Base-by-base conservation (phyloP, 768 basidiomycete species). In the Boletus pseudopeckii region DNA sequence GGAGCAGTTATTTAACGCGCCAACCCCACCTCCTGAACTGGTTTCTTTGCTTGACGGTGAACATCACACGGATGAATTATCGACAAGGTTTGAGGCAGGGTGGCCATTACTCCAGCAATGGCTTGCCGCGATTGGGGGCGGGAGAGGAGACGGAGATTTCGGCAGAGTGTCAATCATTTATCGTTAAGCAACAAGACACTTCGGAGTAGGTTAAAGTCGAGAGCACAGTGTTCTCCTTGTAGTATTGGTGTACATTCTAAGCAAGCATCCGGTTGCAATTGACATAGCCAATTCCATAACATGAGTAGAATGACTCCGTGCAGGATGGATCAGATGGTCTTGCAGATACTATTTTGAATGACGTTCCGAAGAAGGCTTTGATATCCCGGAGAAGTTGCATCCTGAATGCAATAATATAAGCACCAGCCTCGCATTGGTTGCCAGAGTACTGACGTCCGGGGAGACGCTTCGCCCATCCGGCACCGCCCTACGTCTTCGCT, bases 401-500 rank as follows among this genome's bases (percentile, higher is more conserved):
- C n/a, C 96, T 98, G 54, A 38, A 51, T 39, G 40, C 14, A 38
- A 30, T n/a, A 38, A 50, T 48, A 48, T 63, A 22, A 58, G 52
- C 6, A 24, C 26, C 26, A 42, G 36, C 30, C 24, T 52, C 39
- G 22, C 7, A 22, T n/a, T 9, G 32, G 36, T 33, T 36, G 33
- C 20, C 13, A 48, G 64, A n/a, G 42, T 32, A 80, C 90, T 70
- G 55, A 90, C 90, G 90, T 91, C 69, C 90, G 80, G 15, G 81
- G 72, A 11, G 90, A 92, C 17, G 92, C 84, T 61, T 88, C 85
- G 5, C 88, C 84, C 83, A 98, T 88, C 53, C 83, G 77, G 73
- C 90, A 92, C 55, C 89, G 83, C 1, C 93, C 92, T 0, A 98
- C 93, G 67, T 99, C 97, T 66, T 98, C 97, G 56, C 92, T 95